Evolutionary conservation across 2,329 filamentous ascomycete genomes (phyloP).

Genomic region (Ophiobolus disseminans): DNA sequence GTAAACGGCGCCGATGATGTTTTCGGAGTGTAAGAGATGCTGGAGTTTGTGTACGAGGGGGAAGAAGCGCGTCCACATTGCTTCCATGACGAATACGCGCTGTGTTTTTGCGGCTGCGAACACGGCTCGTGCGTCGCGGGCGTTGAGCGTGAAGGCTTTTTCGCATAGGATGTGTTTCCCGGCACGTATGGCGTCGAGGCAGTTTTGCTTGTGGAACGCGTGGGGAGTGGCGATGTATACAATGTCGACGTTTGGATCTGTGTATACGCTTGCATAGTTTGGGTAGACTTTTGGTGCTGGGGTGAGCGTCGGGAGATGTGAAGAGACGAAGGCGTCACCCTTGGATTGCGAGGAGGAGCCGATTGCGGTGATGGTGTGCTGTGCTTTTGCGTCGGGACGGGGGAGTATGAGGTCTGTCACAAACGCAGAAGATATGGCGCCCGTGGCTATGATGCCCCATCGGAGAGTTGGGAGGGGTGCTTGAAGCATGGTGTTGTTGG

Average conservation of each 20-base stretch:
- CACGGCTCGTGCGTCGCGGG: constrained; percentile 74
- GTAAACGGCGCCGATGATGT: constrained; percentile 56
- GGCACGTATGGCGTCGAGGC: constrained; percentile 76
- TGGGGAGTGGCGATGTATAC: constrained; percentile 87
- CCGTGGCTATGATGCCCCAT: constrained; percentile 13
- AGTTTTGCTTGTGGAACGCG: constrained; percentile 87
- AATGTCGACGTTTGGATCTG: constrained; percentile 77
- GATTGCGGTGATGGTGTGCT: constrained; percentile 21
- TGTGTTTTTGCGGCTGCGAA: constrained; percentile 72
- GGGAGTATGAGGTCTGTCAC: constrained; percentile 11
- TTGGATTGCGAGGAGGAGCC: constrained; percentile 23
- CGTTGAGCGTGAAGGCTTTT: constrained; percentile 84
- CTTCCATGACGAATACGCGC: constrained; percentile 49
- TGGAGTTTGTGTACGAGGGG: constrained; percentile 77
- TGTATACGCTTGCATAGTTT: constrained; percentile 77
- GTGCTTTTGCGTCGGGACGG: constrained; percentile 14
- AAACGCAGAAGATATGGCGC: constrained; percentile 5
- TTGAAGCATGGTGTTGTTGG: too few relatives aligned
- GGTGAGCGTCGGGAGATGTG: constrained; percentile 37
- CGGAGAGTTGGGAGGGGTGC: too few relatives aligned
- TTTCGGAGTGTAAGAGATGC: constrained; percentile 62
- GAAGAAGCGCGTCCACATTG: constrained; percentile 86
- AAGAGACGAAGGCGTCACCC: constrained; percentile 13
- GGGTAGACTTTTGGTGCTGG: constrained; percentile 66
- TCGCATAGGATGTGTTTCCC: constrained; percentile 87